Base-by-base conservation (phyloP, 805 yeast species). In the Hanseniaspora pseudoguilliermondii region DNA sequence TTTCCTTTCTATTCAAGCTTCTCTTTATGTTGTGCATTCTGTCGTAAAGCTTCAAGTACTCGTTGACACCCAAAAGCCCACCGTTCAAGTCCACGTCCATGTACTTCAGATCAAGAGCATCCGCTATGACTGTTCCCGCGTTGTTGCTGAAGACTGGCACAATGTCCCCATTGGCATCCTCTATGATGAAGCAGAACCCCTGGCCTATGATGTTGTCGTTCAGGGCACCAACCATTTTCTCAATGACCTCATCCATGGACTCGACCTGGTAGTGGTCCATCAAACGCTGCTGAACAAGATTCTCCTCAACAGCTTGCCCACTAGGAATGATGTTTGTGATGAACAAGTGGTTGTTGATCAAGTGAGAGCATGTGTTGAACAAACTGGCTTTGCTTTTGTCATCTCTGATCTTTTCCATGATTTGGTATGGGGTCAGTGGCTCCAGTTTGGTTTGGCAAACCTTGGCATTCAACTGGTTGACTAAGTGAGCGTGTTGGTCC, bases 341-440 rank as follows among this genome's bases (percentile, higher is more conserved):
- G 63, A 85, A 88, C 51, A 93, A 75, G 70, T 91, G 98, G 72
- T 93, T 93, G 71, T 89, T 90, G 72, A 86, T 91, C 2, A 89
- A 82, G 66, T 86, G 95, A 5, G 96, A 86, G 2, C 97, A 97
- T 64, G 77, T 80, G 70, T 90, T 93, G 75, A 83, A 90, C n/a
- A 67, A 60, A 55, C 79, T 78, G 36, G 89, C 82, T 62, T 79
- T 78, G 34, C 81, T 78, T 34, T 85, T 74, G 59, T 80, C 78
- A 63, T 78, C 77, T 3, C 89, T 84, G 0, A 93, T 80, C 60
- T 81, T 77, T 58, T 81, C 69, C 57, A 82, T 66, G 55, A 87
- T 79, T 59, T 85, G 85, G 66, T 83, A 80, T 3, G 96, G 91
- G 20, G 77, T 71, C 66, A 85, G 80, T 8, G 84, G 77, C 68